Base-by-base conservation (phyloP, 805 yeast genomes). In the Candida takata region DNA sequence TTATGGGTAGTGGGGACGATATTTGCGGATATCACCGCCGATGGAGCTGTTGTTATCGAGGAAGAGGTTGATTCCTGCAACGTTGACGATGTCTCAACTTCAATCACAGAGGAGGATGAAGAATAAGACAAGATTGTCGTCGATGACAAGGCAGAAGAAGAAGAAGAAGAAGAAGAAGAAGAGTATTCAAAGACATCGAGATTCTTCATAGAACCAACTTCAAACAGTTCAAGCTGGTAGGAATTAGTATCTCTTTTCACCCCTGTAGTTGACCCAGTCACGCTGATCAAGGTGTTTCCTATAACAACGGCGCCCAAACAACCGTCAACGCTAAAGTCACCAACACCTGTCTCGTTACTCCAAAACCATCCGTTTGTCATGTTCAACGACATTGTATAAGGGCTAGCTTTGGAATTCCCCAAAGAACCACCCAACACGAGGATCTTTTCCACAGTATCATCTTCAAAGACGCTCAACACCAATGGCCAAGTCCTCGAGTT, bases 391-490 rank as follows among this genome's bases (percentile, higher is more conserved):
- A 49, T 14, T 11, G 50, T 41, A 25, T 42, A 41, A 34, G 52
- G 49, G 24, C 40, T 26, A 34, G 46, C 73, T 69, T 68, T 27
- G 39, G 44, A 81, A 77, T 72, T 16, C 50, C 52, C 57, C 63
- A 64, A 28, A 60, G 56, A 10, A 3, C 95, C 94, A 5, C 92
- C 92, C 11, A 81, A 38, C 30, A 79, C 65, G 8, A 84, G 50
- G 1, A 77, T 65, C 21, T 42, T 41, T 8, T 35, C 41, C 24
- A 48, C 47, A n/a, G 54, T 51, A 12, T 51, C 59, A 9, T 50
- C 45, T 7, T 16, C 27, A 45, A 76, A 75, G 1, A 77, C 55
- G 0, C 90, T 85, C 21, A 82, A 56, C 5, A 68, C 62, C 40
- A 79, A 53, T 0, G 86, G 62, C 28, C 58, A 54, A 4, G 62